These are phyloP conservation scores for Ceratocystis lukuohia DNA, from an alignment of 2,329 filamentous ascomycete genomes.

Conservation along the genomic window DNA sequence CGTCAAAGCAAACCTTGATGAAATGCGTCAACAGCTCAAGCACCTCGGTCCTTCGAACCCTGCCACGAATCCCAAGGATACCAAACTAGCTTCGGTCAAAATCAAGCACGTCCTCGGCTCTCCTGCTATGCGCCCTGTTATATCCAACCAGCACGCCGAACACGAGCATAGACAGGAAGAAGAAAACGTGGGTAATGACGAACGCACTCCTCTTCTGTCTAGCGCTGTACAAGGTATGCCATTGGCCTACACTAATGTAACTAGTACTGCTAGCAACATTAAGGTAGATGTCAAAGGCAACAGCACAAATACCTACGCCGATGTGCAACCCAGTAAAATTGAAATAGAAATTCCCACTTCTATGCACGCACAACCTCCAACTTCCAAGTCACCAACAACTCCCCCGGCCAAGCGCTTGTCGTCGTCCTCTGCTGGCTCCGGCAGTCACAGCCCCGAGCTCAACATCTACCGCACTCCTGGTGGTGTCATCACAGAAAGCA, in stretches of 20 bases:
- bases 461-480: slow-evolving; percentile 40
- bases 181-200: slow-evolving; percentile 21
- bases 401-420: not conserved
- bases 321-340: not conserved
- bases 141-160: not conserved
- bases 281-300: slow-evolving; percentile 16
- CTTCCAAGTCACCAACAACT: not conserved
- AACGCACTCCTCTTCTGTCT: slow-evolving; percentile 26
- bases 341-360: not conserved
- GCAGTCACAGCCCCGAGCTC: not conserved
- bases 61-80: slow-evolving; percentile 49
- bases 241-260: not conserved
- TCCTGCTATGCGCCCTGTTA: slow-evolving; percentile 19
- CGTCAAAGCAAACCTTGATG: slow-evolving; percentile 46
- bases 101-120: slow-evolving; percentile 40
- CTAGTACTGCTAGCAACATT: slow-evolving; percentile 22
- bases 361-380: not conserved
- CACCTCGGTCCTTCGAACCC: slow-evolving; percentile 54
- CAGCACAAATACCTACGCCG: slow-evolving; percentile 2
- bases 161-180: slow-evolving; percentile 18
- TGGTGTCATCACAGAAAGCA: slow-evolving; percentile 66
- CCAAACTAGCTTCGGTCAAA: slow-evolving; percentile 50
- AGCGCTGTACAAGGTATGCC: not conserved
- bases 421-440: not conserved
- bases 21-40: slow-evolving; percentile 50